Evolutionary conservation across 2,329 filamentous ascomycete species (phyloP).

Genomic region (Acrodontium crateriforme): DNA sequence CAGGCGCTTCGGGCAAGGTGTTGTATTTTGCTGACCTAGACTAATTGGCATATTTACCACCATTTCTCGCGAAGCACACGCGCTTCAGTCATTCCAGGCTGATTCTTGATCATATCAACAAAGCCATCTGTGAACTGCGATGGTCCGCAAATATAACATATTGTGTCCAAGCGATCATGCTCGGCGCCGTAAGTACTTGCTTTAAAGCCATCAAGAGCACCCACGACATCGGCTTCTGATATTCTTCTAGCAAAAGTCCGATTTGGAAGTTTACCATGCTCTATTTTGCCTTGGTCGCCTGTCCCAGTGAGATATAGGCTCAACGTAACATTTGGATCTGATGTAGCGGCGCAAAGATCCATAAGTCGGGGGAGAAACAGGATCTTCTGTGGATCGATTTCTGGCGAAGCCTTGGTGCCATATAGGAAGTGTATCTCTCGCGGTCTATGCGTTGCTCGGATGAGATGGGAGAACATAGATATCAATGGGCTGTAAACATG

Average conservation of each 20-base stretch:
- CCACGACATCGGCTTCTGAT: conserved; percentile 22
- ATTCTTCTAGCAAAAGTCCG: conserved; percentile 19
- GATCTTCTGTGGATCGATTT: conserved; percentile 23
- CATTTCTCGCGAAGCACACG: conserved; percentile 37
- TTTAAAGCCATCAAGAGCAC: conserved; percentile 22
- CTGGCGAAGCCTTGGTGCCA: conserved; percentile 33
- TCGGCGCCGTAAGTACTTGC: conserved; percentile 13
- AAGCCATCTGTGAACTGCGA: conserved; percentile 35
- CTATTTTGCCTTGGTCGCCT: conserved; percentile 12
- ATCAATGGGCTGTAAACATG: conserved; percentile 51
- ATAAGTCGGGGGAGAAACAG: conserved; percentile 35
- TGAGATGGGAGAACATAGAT: conserved; percentile 54
- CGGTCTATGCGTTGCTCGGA: conserved; percentile 14
- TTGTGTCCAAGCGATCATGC: conserved; percentile 23
- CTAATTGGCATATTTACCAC: too few species aligned
- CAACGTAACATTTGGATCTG: conserved; percentile 14
- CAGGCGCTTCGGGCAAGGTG: too few species aligned
- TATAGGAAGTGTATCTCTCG: conserved; percentile 49
- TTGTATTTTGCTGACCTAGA: too few species aligned
- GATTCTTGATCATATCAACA: conserved; percentile 26
- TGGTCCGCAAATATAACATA: conserved; percentile 37
- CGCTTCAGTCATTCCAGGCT: conserved; percentile 25
- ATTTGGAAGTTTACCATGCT: conserved; percentile 18
- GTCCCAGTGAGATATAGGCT: conserved; percentile 19
- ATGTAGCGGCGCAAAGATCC: conserved; percentile 13